Evolutionary conservation across 352 stramenopile genomes (phyloP), one percentile per base, ranked within the genome.

Genomic region (Phytophthora ramorum): DNA sequence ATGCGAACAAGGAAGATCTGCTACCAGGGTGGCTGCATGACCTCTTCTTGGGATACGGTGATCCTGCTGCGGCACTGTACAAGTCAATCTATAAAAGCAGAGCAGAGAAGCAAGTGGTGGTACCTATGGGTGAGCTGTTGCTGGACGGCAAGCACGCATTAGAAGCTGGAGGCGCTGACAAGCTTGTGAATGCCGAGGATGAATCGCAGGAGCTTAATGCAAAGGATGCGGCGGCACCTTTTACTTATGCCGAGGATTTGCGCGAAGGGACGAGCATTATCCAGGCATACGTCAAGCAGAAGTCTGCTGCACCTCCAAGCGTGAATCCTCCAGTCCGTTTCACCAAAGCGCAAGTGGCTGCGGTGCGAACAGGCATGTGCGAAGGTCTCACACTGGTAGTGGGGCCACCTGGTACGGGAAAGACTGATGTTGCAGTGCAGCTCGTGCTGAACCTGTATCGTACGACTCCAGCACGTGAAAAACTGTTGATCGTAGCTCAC

Each of bases 351-450:
- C 97, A 99, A 84, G 85, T 98, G 1, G 72, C 87, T 46, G 95
- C 96, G 4, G 95, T 99, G 54, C 75, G 85, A n/a, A 91, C 83
- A 26, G 97, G 96, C n/a, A 79, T 98, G 60, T 92, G 89, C 37
- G 86, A 95, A 51, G 97, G 97, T 3, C 75, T 99, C 20, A 99
- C 97, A 5, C 58, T 99, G 10, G 79, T 99, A 13, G 89, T 98
- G 9, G 96, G 96, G 7, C 92, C 97, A 43, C 91, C 97, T 17
- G 96, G 96, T 38, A 98, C 91, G 2, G 90, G 83, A n/a, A 99
- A 99, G 65, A 98, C 96, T 2, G 95, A 98, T 62, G 85, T 98
- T 26, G 96, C 93, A 14, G 96, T 98, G 19, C 94, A 98, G 70
- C 89, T 98, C 20, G 88, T 98, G n/a, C 59, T 89, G 19, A 98